Conservation (phyloP, 2,329 filamentous ascomycete genomes). For the Paraphoma chrysanthemicola region DNA sequence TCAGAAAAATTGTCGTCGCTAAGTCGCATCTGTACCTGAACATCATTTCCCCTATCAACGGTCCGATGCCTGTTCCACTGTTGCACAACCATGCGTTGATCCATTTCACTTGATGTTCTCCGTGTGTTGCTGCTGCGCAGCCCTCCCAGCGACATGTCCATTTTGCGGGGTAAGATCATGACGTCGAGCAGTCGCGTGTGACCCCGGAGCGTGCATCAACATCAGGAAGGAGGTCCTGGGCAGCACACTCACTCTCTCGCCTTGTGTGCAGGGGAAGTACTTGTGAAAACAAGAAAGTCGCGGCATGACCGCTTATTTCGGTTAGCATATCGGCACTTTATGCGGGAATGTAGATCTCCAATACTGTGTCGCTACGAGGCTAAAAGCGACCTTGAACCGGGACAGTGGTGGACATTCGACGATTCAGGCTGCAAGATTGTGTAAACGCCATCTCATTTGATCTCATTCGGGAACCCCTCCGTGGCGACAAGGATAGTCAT, state of each 20-base stretch:
- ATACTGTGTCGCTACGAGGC: constrained; percentile 10
- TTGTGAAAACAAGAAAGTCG: constrained; percentile 2
- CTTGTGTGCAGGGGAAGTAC: background rate
- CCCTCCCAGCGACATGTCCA: background rate
- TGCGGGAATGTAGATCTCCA: constrained; percentile 23
- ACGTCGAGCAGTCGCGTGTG: constrained; percentile 8
- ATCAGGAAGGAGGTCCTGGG: constrained; percentile 9
- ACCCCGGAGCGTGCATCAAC: constrained; percentile 9
- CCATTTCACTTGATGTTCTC: background rate
- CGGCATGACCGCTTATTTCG: constrained; percentile 12
- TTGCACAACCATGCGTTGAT: background rate
- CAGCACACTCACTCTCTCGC: background rate
- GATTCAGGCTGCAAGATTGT: background rate
- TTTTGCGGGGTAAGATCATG: constrained; percentile 12
- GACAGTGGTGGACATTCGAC: constrained; percentile 5
- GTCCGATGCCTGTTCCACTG: background rate
- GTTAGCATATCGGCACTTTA: constrained; percentile 10
- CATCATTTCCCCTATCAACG: background rate
- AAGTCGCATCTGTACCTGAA: background rate
- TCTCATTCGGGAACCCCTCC: background rate
- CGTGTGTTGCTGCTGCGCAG: background rate
- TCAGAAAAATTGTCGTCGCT: background rate
- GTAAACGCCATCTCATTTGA: too few relatives aligned
- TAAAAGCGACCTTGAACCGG: constrained; percentile 9
- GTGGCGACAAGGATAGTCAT: background rate